Evolutionary conservation across 2,329 filamentous ascomycete genomes (phyloP).

Genomic region (Trichophyton mentagrophytes): DNA sequence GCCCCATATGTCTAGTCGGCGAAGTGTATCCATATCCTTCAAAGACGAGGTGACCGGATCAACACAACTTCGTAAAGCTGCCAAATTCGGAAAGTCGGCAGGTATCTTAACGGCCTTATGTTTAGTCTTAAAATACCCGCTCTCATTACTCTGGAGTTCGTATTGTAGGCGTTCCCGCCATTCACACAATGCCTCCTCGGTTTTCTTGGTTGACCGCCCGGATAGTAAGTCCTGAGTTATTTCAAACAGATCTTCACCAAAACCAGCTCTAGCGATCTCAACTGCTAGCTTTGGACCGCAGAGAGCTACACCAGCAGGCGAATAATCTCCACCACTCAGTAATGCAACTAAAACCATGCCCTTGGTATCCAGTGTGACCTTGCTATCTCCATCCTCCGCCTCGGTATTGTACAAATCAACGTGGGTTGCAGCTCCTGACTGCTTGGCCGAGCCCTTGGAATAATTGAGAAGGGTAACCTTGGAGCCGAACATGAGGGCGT

Average conservation of each 20-base stretch:
- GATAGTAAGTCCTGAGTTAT: not conserved
- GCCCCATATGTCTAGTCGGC: conserved; percentile 46
- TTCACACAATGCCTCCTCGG: conserved; percentile 48
- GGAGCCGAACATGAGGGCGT: conserved; percentile 95
- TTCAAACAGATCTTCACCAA: conserved; percentile 57
- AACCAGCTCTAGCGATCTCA: conserved; percentile 79
- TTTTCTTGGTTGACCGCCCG: not conserved
- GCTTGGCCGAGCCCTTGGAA: conserved; percentile 58
- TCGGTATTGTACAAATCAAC: conserved; percentile 65
- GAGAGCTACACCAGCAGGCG: conserved; percentile 73
- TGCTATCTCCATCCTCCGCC: conserved; percentile 39
- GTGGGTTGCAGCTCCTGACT: conserved; percentile 58
- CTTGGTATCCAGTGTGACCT: conserved; percentile 52
- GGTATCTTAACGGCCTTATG: conserved; percentile 66
- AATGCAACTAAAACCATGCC: conserved; percentile 90
- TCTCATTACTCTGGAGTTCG: conserved; percentile 74
- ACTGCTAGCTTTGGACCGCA: conserved; percentile 82
- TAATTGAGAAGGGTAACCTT: conserved; percentile 67
- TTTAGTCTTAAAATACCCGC: conserved; percentile 62
- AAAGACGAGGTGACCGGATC: conserved; percentile 65
- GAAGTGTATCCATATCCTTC: conserved; percentile 44
- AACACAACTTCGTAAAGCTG: conserved; percentile 75
- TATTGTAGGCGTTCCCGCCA: conserved; percentile 64
- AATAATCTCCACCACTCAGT: conserved; percentile 91
- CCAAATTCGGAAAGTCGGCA: conserved; percentile 63